phyloP scores from a whole-genome alignment of 2,329 filamentous ascomycete genomes.

The Venturia oleaginea region DNA sequence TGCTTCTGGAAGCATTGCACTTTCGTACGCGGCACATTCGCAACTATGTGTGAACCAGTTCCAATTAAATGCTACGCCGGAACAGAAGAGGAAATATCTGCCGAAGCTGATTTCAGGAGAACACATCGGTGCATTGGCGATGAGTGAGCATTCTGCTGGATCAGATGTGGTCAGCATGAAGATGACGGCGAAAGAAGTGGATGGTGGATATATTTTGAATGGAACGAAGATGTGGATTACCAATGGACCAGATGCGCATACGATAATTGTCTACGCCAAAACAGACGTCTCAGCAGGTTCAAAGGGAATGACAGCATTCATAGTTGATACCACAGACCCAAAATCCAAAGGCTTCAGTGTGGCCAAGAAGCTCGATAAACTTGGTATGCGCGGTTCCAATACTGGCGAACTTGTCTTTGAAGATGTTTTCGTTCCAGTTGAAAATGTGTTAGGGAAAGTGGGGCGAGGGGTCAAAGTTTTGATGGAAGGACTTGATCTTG shows the following conservation, averaged over 20 bases:
- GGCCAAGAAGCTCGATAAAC: constrained; percentile 87
- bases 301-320: constrained; percentile 91
- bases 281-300: constrained; percentile 70
- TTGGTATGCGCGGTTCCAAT: constrained; percentile 95
- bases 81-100: constrained; percentile 73
- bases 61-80: constrained; percentile 71
- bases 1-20: constrained; percentile 73
- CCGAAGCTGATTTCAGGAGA: constrained; percentile 73
- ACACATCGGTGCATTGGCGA: constrained; percentile 78
- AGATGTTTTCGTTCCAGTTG: constrained; percentile 75
- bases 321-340: constrained; percentile 57
- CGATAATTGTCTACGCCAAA: constrained; percentile 94
- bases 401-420: constrained; percentile 92
- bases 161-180: constrained; percentile 96
- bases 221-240: constrained; percentile 99
- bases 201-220: constrained; percentile 78
- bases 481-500: constrained; percentile 93
- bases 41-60: constrained; percentile 96
- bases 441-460: constrained; percentile 70
- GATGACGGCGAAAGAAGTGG: constrained; percentile 67
- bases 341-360: constrained; percentile 62
- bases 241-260: constrained; percentile 88
- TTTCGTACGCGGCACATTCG: constrained; percentile 92
- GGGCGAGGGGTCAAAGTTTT: constrained; percentile 81
- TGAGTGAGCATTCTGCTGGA: constrained; percentile 87